Base-by-base conservation (phyloP, 1,284 basidiomycete species). In the Melampsora larici-populina region DNA sequence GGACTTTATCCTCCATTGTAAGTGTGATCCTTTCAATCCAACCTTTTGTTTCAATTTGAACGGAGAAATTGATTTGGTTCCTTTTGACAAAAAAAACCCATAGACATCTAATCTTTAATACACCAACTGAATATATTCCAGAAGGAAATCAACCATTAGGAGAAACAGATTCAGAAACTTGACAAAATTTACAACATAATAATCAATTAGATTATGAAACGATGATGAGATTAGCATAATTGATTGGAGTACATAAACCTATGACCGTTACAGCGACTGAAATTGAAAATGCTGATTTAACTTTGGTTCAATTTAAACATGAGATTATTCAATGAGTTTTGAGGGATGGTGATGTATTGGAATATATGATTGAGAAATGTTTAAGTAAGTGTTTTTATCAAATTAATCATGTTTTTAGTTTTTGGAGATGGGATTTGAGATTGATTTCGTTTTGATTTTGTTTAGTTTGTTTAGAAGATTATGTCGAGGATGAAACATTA, bases 21-120 rank as follows among this genome's bases (percentile, higher is more conserved):
- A 49, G 67, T 36, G 36, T n/a, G n/a, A n/a, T n/a, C n/a, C n/a
- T n/a, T n/a, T n/a, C n/a, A n/a, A n/a, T n/a, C n/a, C n/a, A n/a
- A n/a, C n/a, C n/a, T n/a, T n/a, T n/a, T n/a, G n/a, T n/a, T n/a
- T n/a, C n/a, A n/a, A n/a, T n/a, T n/a, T 36, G 5, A 36, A 36
- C 3, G 36, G 9, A 36, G 36, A 36, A 36, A 36, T 36, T 36
- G 9, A 36, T 36, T 15, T 24, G 24, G 4, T 68, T 40, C 9
- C 26, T 26, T 8, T 68, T 33, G 2, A 1, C 17, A 15, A 17
- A n/a, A 26, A n/a, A n/a, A n/a, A n/a, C n/a, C n/a, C n/a, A 1
- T 21, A 70, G 67, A 9, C 67, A 70, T 70, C 67, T 46, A 5
- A 70, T 70, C 48, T 70, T 70, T 51, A 70, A 40, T n/a, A 48